Base-by-base conservation (phyloP, 176 grass and related monocot genomes). In the Aegilops umbellulata region DNA sequence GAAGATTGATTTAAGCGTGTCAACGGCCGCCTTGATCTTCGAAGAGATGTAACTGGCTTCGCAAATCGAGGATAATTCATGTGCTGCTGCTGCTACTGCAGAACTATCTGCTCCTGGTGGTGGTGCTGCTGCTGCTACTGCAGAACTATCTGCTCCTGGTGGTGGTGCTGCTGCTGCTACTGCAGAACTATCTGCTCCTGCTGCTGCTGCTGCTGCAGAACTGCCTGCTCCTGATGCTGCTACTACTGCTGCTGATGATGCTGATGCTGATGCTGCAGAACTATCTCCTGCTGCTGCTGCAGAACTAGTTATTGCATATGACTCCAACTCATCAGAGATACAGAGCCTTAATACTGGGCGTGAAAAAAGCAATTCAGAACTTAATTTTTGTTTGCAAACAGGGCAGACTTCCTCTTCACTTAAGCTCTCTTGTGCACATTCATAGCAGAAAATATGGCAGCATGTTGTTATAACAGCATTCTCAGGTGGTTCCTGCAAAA, bases 381-480 rank as follows among this genome's bases (percentile, higher is more conserved):
- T 80, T 39, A 98, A 60, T 66, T 87, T 69, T 44, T 94, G 88
- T 81, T 60, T 64, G 76, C 96, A 98, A 81, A 42, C 24, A 8
- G 93, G 95, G 46, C 96, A 95, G 36, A 69, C 42, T 80, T 82
- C 84, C 20, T 88, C 93, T 83, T 95, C 93, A 41, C 86, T 80
- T 67, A 98, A 88, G 27, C 84, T 87, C 42, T 89, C 88, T 77
- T 90, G 74, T 81, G 94, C 81, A 74, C 96, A 98, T 31, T 95
- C 93, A 61, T 94, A 89, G 70, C 96, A 98, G 88, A 98, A 98
- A 72, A 98, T 90, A 87, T 98, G 96, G 17, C 93, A 88, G 13
- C 96, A 98, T 81, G 84, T 89, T 39, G 93, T 71, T 47, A 95
- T 86, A 75, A 95, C 93, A 75, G 88, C 91, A 88, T 94, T 80